Base-by-base conservation (phyloP, 192 early-diverging fungal species). In the Backusella circina region DNA sequence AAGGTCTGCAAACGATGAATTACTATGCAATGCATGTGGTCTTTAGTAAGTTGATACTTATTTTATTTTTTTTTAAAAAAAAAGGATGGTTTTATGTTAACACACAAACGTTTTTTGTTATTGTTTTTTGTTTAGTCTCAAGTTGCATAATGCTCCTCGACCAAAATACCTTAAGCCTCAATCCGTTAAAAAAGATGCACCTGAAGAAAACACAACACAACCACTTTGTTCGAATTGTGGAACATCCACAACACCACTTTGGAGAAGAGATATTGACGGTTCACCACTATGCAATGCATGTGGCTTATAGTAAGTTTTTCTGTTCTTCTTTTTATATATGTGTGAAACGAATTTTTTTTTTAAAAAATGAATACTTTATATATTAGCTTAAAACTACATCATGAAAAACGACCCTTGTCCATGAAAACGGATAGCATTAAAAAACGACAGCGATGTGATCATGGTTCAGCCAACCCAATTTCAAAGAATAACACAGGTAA, bases 221-320 rank as follows among this genome's bases (percentile, higher is more conserved):
- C 83, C 23, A 77, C 78, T 79, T 79, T 94, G 93, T 74, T 88
- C 86, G 78, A 94, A 94, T 75, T 94, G 93, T 74, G 84, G 86
- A 21, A 93, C 91, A 2, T 97, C 92, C 1, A 92, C 93, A 41
- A 99, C 98, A n/a, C 92, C 96, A 1, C 85, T 99, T 32, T 99
- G 98, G 98, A 88, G 98, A 31, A 84, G 96, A 50, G 88, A 89
- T 66, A 81, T 84, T 33, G 80, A 82, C 13, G 88, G 88, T n/a
- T 77, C 80, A 37, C 83, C 86, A 3, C 71, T 89, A 13, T 89
- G 88, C 71, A 89, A 89, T 64, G 87, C 87, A 12, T 88, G 87
- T 65, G 88, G 88, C 2, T 74, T 89, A 72, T 89, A 88, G 77
- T 89, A 85, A 71, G 79, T 82, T 44, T n/a, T 33, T 1, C 37